Conservation (phyloP, 768 basidiomycete genomes). For the Podaxis sp. region DNA sequence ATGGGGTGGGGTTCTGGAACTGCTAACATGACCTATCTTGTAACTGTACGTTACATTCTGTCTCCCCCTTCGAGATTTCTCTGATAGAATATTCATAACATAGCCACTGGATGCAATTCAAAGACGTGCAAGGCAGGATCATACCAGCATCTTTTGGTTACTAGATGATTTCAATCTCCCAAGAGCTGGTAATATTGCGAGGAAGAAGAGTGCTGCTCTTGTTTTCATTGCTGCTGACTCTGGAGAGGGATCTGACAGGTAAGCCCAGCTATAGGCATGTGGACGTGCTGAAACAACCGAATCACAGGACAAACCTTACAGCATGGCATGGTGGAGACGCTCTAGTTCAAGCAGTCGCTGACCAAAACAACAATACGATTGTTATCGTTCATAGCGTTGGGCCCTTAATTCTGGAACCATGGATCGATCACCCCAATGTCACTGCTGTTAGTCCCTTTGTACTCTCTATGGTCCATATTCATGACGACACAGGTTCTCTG, state of each 20-base stretch:
- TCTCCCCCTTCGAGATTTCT: background rate
- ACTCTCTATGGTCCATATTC: slow-evolving; percentile 11
- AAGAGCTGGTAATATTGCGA: slow-evolving; percentile 42
- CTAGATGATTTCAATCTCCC: slow-evolving; percentile 65
- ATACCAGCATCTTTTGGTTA: slow-evolving; percentile 64
- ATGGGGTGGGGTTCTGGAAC: slow-evolving; percentile 95
- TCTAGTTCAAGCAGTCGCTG: slow-evolving; percentile 65
- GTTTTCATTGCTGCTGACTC: slow-evolving; percentile 84
- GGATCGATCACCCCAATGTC: slow-evolving; percentile 71
- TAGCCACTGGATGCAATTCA: slow-evolving; percentile 84
- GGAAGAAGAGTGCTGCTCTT: slow-evolving; percentile 56
- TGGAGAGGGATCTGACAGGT: slow-evolving; percentile 79
- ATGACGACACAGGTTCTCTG: slow-evolving; percentile 41
- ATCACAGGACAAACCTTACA: slow-evolving; percentile 57
- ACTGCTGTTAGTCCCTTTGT: slow-evolving; percentile 47
- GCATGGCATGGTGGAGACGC: slow-evolving; percentile 72
- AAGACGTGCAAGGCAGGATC: slow-evolving; percentile 58
- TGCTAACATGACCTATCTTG: slow-evolving; percentile 70
- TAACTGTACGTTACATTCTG: slow-evolving; percentile 48
- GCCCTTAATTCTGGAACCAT: slow-evolving; percentile 55
- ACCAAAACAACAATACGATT: slow-evolving; percentile 66
- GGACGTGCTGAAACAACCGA: background rate
- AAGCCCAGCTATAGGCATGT: slow-evolving; percentile 10
- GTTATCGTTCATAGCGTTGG: slow-evolving; percentile 65
- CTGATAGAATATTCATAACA: background rate